Evolutionary conservation across 78 protist genomes (phyloP).

Genomic region (Tieghemostelium lacteum): DNA sequence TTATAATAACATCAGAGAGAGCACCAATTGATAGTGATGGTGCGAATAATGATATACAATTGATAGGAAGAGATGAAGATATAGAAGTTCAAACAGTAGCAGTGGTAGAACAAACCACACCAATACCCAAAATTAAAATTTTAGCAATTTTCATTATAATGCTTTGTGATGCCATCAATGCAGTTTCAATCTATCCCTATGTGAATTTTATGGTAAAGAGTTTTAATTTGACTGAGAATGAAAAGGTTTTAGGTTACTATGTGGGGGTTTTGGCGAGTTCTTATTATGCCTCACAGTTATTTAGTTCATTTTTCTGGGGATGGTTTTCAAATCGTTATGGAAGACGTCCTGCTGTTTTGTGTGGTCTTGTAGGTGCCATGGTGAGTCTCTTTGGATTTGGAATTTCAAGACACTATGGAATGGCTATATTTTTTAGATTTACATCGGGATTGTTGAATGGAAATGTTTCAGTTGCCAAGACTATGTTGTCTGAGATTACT

Average conservation of each 20-base stretch:
- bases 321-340: slow-evolving; percentile 57
- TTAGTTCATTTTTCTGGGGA: slow-evolving; percentile 63
- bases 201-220: slow-evolving; percentile 24
- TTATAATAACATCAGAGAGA: no score
- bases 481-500: slow-evolving; percentile 67
- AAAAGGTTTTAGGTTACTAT: slow-evolving; percentile 9
- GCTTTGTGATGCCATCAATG: slow-evolving; percentile 49
- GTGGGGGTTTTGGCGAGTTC: slow-evolving; percentile 50
- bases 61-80: no score
- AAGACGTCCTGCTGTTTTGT: slow-evolving; percentile 30
- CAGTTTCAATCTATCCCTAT: slow-evolving; percentile 47
- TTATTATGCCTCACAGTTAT: slow-evolving; percentile 49
- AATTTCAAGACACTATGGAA: slow-evolving; percentile 16
- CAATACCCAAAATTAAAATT: slow-evolving; percentile 45
- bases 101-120: background rate
- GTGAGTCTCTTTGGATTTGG: slow-evolving; percentile 19
- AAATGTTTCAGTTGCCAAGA: slow-evolving; percentile 61
- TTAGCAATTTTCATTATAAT: slow-evolving; percentile 54
- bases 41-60: no score
- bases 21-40: no score
- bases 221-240: background rate
- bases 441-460: slow-evolving; percentile 71
- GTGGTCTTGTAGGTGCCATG: slow-evolving; percentile 41
- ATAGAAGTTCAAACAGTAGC: no score
- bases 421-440: slow-evolving; percentile 41